phyloP scores from a whole-genome alignment of 2,329 filamentous ascomycete species.

The Ophiocordyceps camponoti-leonardi region DNA sequence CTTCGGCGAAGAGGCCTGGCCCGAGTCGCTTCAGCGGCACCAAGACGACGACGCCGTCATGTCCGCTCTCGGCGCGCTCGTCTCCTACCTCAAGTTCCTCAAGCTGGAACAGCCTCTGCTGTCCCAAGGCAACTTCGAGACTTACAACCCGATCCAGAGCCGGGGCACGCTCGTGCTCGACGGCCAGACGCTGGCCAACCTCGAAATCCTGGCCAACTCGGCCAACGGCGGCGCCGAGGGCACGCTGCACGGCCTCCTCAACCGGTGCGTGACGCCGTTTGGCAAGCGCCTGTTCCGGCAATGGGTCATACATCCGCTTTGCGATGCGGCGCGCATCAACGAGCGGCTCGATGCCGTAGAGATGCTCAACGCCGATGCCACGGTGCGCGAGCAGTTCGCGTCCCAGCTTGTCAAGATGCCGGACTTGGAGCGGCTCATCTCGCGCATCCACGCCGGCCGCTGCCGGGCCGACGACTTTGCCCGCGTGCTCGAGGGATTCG shows the following conservation, averaged over 20 bases:
- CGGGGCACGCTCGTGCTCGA: slow-evolving; percentile 90
- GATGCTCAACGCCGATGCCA: slow-evolving; percentile 54
- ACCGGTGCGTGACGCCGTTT: slow-evolving; percentile 81
- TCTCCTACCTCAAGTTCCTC: slow-evolving; percentile 71
- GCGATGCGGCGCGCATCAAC: slow-evolving; percentile 59
- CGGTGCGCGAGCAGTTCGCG: slow-evolving; percentile 56
- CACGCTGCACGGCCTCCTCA: slow-evolving; percentile 86
- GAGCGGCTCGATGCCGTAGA: slow-evolving; percentile 72
- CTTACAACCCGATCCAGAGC: slow-evolving; percentile 93
- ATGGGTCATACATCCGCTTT: slow-evolving; percentile 82
- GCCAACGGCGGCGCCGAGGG: slow-evolving; percentile 75
- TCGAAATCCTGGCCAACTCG: slow-evolving; percentile 91
- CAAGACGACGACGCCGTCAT: slow-evolving; percentile 61
- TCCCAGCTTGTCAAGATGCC: slow-evolving; percentile 55
- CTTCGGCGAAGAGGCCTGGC: slow-evolving; percentile 66
- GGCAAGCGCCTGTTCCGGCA: slow-evolving; percentile 78
- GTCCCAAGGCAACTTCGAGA: slow-evolving; percentile 83
- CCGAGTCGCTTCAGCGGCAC: slow-evolving; percentile 85
- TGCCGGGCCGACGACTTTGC: slow-evolving; percentile 81
- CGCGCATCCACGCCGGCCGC: slow-evolving; percentile 95
- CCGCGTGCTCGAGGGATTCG: slow-evolving; percentile 67
- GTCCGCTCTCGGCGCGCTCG: slow-evolving; percentile 48
- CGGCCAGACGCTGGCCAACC: slow-evolving; percentile 79
- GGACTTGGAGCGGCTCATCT: slow-evolving; percentile 83
- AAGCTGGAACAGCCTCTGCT: slow-evolving; percentile 72